phyloP scores from a whole-genome alignment of 345 rosid genomes.

The Garcia nutans region DNA sequence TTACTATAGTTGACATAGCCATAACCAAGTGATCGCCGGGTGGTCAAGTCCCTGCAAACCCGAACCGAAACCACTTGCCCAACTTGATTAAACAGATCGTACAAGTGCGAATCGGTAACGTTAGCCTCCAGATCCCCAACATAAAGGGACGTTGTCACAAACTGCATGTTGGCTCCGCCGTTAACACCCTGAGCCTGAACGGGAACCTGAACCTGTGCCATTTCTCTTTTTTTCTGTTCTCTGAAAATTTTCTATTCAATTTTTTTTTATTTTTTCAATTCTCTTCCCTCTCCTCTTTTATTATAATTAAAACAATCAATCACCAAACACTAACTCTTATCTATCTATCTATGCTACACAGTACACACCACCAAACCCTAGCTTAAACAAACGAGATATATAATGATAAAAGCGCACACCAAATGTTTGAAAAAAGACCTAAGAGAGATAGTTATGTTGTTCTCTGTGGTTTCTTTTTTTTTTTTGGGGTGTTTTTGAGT shows the following conservation, averaged over 20 bases:
- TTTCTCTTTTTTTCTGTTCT: conserved; percentile 12
- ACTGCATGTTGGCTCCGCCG: conserved; percentile 47
- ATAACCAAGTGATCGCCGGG: conserved; percentile 82
- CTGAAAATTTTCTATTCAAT: background rate
- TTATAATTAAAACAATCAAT: conserved; percentile 2
- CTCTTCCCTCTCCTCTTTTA: conserved; percentile 83
- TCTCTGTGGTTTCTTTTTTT: background rate
- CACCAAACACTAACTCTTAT: conserved; percentile 29
- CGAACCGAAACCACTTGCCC: conserved; percentile 86
- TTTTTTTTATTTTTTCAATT: conserved; percentile 17
- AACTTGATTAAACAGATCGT: conserved; percentile 74
- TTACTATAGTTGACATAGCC: conserved; percentile 82
- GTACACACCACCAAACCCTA: background rate
- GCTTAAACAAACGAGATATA: background rate
- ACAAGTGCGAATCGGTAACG: conserved; percentile 79
- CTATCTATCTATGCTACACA: background rate
- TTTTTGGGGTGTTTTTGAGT: conserved; percentile 29
- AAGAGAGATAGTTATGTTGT: background rate
- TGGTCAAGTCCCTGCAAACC: conserved; percentile 70
- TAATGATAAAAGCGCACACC: conserved; percentile 14
- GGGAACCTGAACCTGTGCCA: conserved; percentile 64
- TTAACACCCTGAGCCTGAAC: conserved; percentile 52
- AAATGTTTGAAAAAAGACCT: conserved; percentile 19
- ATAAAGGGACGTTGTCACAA: conserved; percentile 74
- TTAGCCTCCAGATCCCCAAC: conserved; percentile 86